Evolutionary conservation across 257 asterid species (phyloP), one percentile per base, ranked within the genome.

Genomic region (Cynanchum wilfordii): DNA sequence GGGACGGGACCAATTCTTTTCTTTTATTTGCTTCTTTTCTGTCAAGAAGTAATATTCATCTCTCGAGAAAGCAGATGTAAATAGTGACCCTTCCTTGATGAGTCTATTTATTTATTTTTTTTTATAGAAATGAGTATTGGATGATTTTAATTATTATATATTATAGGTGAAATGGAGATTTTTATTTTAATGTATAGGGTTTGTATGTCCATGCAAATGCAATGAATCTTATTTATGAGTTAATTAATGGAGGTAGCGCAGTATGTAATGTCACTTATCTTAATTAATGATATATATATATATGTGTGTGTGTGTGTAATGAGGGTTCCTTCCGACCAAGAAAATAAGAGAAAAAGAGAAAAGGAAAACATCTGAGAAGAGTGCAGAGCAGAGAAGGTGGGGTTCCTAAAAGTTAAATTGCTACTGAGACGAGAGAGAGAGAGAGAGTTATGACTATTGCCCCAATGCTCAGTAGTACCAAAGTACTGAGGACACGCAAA

Each of bases 291-390:
- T 45, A 6, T 45, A 45, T 50, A 50, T 16, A 50, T 13, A 16
- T 50, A 50, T 16, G 0, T 16, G 16, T 50, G 4, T 1, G 13
- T 49, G 4, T 49, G 13, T 8, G 3, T 49, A 49, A 49, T 1
- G 22, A 54, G 65, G 66, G 42, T 59, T 59, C 67, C 67, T 62
- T 62, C 67, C 45, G 44, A 62, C 67, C 67, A 62, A 62, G 12
- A 63, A 62, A 19, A 40, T n/a, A 4, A 47, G 45, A 57, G 27
- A 12, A 4, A 4, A 0, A 4, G 7, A 19, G 8, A 12, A 20
- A 68, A 50, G 8, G 8, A 12, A 20, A 50, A 7, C 25, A n/a
- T 9, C 45, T 42, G 68, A 57, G 36, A 9, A 27, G 47, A 58
- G 5, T 44, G 76, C 24, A 33, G 38, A 33, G 38, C 47, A 42